Conservation (phyloP, 1,139 yeast species). For the Petasospora rhodanensis region DNA sequence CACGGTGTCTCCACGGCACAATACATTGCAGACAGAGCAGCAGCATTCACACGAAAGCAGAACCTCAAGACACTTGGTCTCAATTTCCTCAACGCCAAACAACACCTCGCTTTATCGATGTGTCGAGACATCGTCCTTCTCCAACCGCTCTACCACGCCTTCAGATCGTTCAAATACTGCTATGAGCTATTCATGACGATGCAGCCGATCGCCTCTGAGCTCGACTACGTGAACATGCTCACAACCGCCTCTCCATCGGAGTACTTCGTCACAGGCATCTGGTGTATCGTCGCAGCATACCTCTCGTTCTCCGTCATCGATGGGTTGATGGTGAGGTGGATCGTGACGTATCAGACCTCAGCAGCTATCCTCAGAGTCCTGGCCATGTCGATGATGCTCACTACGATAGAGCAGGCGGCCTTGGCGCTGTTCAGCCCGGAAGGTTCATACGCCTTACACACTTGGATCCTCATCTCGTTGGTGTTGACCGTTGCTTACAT, state of each 20-base stretch:
- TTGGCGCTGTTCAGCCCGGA: constrained; percentile 55
- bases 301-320: constrained; percentile 81
- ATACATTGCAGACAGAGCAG: constrained; percentile 13
- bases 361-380: constrained; percentile 87
- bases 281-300: constrained; percentile 86
- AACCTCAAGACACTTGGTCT: constrained; percentile 55
- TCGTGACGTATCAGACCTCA: constrained; percentile 79
- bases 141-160: constrained; percentile 57
- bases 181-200: constrained; percentile 6
- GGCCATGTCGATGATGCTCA: constrained; percentile 71
- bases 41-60: constrained; percentile 12
- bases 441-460: constrained; percentile 67
- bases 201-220: constrained; percentile 3
- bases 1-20: constrained; percentile 11
- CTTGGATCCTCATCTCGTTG: constrained; percentile 89
- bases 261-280: constrained; percentile 64
- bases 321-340: constrained; percentile 91
- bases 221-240: constrained; percentile 10
- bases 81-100: constrained; percentile 66
- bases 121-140: constrained; percentile 70
- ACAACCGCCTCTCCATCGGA: constrained; percentile 49
- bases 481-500: constrained; percentile 79
- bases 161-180: constrained; percentile 46
- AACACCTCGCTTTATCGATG: constrained; percentile 68
- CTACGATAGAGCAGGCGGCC: constrained; percentile 65